Evolutionary conservation across 2,329 filamentous ascomycete genomes (phyloP).

Genomic region (Parasarocladium wereldwijsianum): DNA sequence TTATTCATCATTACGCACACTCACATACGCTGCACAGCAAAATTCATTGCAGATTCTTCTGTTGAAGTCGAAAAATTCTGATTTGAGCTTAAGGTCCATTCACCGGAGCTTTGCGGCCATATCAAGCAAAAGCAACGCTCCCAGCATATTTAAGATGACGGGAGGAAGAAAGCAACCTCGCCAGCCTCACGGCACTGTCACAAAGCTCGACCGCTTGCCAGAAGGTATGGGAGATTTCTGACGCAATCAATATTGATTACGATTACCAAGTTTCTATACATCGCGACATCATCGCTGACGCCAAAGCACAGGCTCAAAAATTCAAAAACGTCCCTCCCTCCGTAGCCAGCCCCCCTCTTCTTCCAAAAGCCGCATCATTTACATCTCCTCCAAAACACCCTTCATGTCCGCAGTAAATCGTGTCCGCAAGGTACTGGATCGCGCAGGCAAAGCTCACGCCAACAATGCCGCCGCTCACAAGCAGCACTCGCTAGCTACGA

Average conservation of each 20-base stretch:
- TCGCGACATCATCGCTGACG: neutral
- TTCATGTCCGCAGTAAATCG: constrained; percentile 56
- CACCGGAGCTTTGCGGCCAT: too few species aligned
- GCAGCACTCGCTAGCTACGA: constrained; percentile 27
- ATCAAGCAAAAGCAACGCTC: too few species aligned
- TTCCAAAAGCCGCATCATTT: constrained; percentile 36
- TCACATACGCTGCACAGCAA: too few species aligned
- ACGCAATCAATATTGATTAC: too few species aligned
- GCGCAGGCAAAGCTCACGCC: constrained; percentile 17
- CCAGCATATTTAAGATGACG: too few species aligned
- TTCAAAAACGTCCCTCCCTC: constrained; percentile 33
- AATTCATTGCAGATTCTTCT: too few species aligned
- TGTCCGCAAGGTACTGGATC: constrained; percentile 45
- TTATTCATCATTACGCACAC: too few species aligned
- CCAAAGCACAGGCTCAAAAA: constrained; percentile 23
- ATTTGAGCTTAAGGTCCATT: too few species aligned
- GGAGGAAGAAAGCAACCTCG: constrained; percentile 2
- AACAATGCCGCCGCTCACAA: constrained; percentile 29
- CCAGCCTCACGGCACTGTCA: neutral
- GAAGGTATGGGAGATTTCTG: constrained; percentile 4
- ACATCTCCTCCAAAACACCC: constrained; percentile 48
- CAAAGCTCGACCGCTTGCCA: constrained; percentile 1
- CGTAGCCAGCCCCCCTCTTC: constrained; percentile 25
- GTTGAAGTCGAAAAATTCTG: too few species aligned
- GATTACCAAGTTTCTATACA: too few species aligned